Percentiles rank a stretch among this genome's conserved stretches.
phyloP scores from a whole-genome alignment of 2,329 filamentous ascomycete genomes.

The Trichoderma atroviride region DNA sequence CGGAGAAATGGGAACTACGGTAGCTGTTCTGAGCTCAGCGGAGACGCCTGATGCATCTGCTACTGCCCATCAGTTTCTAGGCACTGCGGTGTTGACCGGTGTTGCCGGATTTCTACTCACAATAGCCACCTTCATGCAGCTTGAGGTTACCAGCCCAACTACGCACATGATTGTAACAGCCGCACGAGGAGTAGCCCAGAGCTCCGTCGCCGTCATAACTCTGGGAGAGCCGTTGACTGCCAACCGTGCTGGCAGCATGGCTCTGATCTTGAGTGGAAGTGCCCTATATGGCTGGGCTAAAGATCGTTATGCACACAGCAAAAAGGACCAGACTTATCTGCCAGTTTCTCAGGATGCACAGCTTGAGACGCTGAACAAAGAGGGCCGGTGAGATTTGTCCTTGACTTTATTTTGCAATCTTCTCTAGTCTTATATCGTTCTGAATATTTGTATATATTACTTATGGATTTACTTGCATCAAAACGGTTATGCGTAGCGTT shows the following conservation, averaged over 20 bases:
- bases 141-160: conserved; percentile 21
- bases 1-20: conserved; percentile 9
- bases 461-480: not conserved
- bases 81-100: conserved; percentile 8
- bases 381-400: not conserved
- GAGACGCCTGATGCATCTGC: conserved; percentile 4
- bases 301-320: conserved; percentile 16
- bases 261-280: conserved; percentile 16
- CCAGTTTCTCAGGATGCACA: conserved; percentile 20
- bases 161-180: conserved; percentile 24
- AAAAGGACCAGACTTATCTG: conserved; percentile 6
- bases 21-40: conserved; percentile 2
- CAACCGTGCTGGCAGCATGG: conserved; percentile 18
- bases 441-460: not conserved
- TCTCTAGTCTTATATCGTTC: not conserved
- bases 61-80: conserved; percentile 11
- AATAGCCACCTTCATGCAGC: conserved; percentile 20
- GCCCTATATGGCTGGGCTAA: conserved; percentile 21
- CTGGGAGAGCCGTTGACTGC: conserved; percentile 14
- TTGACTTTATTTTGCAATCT: not conserved
- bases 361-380: conserved; percentile 2
- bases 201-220: conserved; percentile 7
- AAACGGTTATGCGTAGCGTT: not conserved
- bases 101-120: conserved; percentile 20
- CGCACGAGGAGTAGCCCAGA: conserved; percentile 16